Evolutionary conservation across 495 filamentous ascomycete species (phyloP).

Genomic region (Penicillium lagena): DNA sequence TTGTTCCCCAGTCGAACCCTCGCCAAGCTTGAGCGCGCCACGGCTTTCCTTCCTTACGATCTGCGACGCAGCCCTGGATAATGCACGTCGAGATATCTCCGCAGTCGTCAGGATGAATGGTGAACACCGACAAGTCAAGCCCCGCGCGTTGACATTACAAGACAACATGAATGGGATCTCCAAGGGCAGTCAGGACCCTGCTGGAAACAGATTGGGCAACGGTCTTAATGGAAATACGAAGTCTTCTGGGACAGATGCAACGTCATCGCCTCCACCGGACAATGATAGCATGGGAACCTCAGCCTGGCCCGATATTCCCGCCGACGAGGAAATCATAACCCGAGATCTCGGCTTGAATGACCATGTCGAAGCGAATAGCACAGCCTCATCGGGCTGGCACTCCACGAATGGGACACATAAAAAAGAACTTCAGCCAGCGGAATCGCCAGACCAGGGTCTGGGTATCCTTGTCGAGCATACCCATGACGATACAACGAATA

Average conservation of each 20-base stretch:
- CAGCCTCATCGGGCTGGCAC: neutral
- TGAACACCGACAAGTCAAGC: too few species aligned
- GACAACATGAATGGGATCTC: too few species aligned
- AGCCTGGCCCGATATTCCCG: too few species aligned
- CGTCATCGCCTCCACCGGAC: neutral
- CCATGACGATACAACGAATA: neutral
- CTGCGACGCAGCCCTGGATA: neutral
- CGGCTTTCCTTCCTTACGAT: neutral
- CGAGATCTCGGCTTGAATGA: neutral
- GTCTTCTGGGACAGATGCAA: neutral
- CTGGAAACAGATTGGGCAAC: neutral
- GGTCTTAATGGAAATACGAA: neutral
- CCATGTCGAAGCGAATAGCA: neutral
- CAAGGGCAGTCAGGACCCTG: neutral
- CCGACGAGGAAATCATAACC: too few species aligned
- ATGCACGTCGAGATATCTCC: neutral
- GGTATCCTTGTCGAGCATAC: constrained; percentile 17
- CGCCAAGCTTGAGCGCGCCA: neutral
- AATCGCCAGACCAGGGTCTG: constrained; percentile 11
- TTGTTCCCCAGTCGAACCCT: neutral
- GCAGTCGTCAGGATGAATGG: too few species aligned
- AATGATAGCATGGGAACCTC: too few species aligned
- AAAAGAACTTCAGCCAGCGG: neutral
- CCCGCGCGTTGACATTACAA: too few species aligned
- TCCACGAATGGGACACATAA: neutral